phyloP scores from a whole-genome alignment of 306 rosid genomes.

The Cicer yamashitae region DNA sequence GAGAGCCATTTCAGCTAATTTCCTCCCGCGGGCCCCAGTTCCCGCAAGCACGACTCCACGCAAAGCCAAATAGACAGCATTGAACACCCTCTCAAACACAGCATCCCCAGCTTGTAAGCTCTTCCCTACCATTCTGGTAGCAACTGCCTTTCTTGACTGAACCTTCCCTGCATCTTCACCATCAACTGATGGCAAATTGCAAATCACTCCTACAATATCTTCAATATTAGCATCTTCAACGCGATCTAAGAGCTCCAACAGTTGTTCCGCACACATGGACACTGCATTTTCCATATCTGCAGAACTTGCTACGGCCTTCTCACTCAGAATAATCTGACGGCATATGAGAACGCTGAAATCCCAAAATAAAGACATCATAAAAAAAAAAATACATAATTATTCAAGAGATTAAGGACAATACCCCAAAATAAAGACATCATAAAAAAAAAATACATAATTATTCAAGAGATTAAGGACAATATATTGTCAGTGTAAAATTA shows the following conservation, averaged over 20 bases:
- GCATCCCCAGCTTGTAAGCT: conserved; percentile 90
- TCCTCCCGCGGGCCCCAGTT: conserved; percentile 66
- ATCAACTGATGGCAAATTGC: conserved; percentile 47
- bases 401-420: too few species aligned
- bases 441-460: too few species aligned
- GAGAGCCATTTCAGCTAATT: conserved; percentile 72
- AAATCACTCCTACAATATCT: conserved; percentile 72
- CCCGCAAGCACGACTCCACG: conserved; percentile 86
- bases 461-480: too few species aligned
- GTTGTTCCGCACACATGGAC: conserved; percentile 57
- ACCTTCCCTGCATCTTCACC: conserved; percentile 54
- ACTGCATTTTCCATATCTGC: conserved; percentile 60
- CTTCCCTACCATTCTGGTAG: conserved; percentile 73
- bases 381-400: too few species aligned
- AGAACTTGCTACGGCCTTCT: conserved; percentile 54
- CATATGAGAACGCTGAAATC: conserved; percentile 79
- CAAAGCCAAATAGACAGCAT: conserved; percentile 64
- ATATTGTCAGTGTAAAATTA: too few species aligned
- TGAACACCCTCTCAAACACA: conserved; percentile 79
- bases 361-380: not conserved
- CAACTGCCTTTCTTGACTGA: conserved; percentile 62
- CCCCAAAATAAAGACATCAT: not conserved
- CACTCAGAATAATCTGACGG: conserved; percentile 81
- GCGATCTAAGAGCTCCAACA: conserved; percentile 59
- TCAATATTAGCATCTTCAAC: conserved; percentile 67